A percentile compares a stretch with the other conserved stretches of the same genome.
phyloP scores from a whole-genome alignment of 2,329 filamentous ascomycete genomes.

The Neurospora sp. region DNA sequence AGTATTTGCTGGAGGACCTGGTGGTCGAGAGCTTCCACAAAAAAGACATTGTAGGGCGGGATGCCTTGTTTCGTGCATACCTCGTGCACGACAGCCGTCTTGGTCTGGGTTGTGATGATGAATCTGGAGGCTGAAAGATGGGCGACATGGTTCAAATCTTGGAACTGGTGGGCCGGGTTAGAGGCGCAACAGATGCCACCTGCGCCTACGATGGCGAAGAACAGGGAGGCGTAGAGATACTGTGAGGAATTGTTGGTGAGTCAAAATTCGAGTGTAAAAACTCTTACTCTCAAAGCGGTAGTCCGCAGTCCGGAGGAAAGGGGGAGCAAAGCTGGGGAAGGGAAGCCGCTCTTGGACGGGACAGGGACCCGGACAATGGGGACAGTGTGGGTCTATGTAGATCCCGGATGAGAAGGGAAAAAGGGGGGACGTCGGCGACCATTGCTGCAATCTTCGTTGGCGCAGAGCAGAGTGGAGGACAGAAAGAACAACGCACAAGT shows the following conservation, averaged over 20 bases:
- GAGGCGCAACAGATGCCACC: constrained; percentile 2
- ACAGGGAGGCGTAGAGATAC: constrained; percentile 2
- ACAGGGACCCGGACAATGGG: not conserved
- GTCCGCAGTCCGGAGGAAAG: not conserved
- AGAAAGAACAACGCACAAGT: not conserved
- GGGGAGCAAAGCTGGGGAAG: not conserved
- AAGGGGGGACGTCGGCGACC: not conserved
- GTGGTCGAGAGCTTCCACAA: not conserved
- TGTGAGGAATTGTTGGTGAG: not conserved
- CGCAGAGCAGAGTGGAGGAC: not conserved
- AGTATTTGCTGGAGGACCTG: not conserved
- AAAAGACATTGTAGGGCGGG: not conserved
- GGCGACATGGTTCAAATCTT: constrained; percentile 1
- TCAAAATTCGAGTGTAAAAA: not conserved
- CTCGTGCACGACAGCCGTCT: not conserved
- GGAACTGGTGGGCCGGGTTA: constrained; percentile 1
- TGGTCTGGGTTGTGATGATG: constrained; percentile 2
- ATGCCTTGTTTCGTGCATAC: not conserved
- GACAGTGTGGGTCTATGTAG: not conserved
- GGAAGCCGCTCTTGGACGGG: not conserved
- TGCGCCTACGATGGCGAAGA: constrained; percentile 2
- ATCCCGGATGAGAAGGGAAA: not conserved
- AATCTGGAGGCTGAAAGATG: not conserved
- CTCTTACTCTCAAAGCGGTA: not conserved
- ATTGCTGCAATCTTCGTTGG: not conserved